These are phyloP conservation scores for Phytophthora europaea DNA, from an alignment of 352 stramenopile species.

Conservation along the genomic window DNA sequence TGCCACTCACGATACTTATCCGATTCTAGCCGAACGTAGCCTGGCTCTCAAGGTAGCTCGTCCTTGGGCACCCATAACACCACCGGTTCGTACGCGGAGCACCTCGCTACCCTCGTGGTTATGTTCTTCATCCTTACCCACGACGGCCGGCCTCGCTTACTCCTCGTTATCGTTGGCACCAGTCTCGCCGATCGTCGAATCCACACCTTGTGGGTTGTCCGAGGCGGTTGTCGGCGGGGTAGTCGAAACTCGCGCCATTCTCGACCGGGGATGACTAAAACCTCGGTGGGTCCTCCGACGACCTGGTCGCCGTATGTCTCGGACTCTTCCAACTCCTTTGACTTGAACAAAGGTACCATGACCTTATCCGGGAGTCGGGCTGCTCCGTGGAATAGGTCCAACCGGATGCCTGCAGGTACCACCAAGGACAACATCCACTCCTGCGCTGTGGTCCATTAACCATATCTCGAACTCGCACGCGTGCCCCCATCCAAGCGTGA, in stretches of 20 bases:
- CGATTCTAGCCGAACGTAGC: too few species aligned
- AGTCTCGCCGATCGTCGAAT: too few species aligned
- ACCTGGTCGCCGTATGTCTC: background rate
- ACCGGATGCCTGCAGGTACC: slow-evolving; percentile 7
- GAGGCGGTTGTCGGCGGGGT: too few species aligned
- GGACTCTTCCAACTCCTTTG: background rate
- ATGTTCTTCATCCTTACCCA: too few species aligned
- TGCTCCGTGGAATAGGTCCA: slow-evolving; percentile 8
- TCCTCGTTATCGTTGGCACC: too few species aligned
- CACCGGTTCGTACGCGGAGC: too few species aligned
- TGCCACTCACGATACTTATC: too few species aligned
- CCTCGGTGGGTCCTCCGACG: background rate
- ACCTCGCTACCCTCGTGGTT: too few species aligned
- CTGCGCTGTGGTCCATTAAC: background rate
- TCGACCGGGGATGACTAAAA: background rate
- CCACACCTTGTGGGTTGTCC: too few species aligned
- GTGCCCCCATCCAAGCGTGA: slow-evolving; percentile 1
- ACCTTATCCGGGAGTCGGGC: slow-evolving; percentile 9
- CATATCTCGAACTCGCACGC: slow-evolving; percentile 16
- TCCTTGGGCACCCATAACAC: too few species aligned
- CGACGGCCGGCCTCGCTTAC: too few species aligned
- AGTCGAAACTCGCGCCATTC: background rate
- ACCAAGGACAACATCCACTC: background rate
- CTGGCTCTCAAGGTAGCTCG: too few species aligned
- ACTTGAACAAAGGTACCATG: slow-evolving; percentile 2